These are phyloP conservation scores for Grigorovia jiainica DNA, from an alignment of 805 yeast genomes.

Conservation along the genomic window DNA sequence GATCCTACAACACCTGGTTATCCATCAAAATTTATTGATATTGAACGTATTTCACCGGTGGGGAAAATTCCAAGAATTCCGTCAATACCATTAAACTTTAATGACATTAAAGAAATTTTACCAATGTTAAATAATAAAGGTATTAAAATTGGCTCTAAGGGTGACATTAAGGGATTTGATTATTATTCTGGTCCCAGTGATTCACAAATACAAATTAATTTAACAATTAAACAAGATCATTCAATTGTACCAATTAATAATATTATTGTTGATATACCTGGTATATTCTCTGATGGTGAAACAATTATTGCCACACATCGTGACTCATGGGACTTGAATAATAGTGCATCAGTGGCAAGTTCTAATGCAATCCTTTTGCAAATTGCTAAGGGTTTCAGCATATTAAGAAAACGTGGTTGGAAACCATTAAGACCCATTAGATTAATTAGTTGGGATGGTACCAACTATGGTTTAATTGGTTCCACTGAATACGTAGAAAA, in stretches of 20 bases:
- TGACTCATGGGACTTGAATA: constrained; percentile 42
- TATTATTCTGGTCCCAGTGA: constrained; percentile 41
- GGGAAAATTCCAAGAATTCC: constrained; percentile 44
- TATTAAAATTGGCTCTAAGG: constrained; percentile 30
- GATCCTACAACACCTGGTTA: constrained; percentile 75
- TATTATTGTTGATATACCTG: constrained; percentile 46
- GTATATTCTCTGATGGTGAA: constrained; percentile 43
- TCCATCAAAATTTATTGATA: constrained; percentile 38
- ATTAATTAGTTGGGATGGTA: constrained; percentile 77
- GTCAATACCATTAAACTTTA: constrained; percentile 40
- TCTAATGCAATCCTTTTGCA: constrained; percentile 44
- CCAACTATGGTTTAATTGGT: constrained; percentile 63
- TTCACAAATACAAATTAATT: constrained; percentile 22
- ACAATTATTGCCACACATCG: constrained; percentile 48
- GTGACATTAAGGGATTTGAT: constrained; percentile 34
- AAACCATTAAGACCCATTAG: constrained; percentile 61
- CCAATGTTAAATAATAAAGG: constrained; percentile 32
- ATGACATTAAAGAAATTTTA: constrained; percentile 36
- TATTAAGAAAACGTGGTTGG: constrained; percentile 47
- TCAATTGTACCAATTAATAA: constrained; percentile 37
- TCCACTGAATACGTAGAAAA: constrained; percentile 73
- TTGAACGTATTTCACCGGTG: constrained; percentile 33
- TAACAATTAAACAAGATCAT: constrained; percentile 36
- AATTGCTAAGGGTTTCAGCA: constrained; percentile 41
- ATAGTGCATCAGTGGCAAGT: constrained; percentile 43